Base-by-base conservation (phyloP, 2,329 filamentous ascomycete genomes). In the Colletotrichum tropicale region DNA sequence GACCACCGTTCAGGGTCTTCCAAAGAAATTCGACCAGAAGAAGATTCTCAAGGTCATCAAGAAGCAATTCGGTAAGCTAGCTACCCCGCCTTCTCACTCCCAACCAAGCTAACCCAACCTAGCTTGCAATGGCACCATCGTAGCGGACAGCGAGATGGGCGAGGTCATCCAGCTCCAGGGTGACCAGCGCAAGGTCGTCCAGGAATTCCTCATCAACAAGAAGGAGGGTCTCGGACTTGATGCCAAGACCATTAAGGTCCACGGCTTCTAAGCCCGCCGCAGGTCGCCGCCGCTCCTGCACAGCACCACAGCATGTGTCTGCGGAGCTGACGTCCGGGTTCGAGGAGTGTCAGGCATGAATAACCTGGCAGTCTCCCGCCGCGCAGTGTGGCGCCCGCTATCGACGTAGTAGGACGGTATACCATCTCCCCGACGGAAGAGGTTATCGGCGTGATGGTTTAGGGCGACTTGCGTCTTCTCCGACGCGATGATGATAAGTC, bases 101-200 rank as follows among this genome's bases (percentile, higher is more conserved):
- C 7, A n/a, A 15, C 75, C 78, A 43, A 84, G 76, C 84, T 77
- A 66, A 78, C 70, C 67, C 66, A 8, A 4, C 65, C 5, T 78
- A 95, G 96, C 97, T 88, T 98, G 96, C 95, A 98, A 99, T 98
- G 97, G 97, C 92, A 98, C 96, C 89, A 98, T 98, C 87, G 96
- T 98, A 88, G 93, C 93, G 85, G 96, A 98, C 88, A 92, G 91
- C 82, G 96, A 98, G 89, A 98, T 98, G 95, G 96, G 96, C 86
- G 96, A 98, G 91, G 96, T 98, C 91, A 98, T 99, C 85, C 97
- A 99, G 91, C 94, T 99, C 85, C 97, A 99, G 89, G 97, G 97
- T 84, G 97, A 99, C 87, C 97, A 99, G 91, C 96, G 97, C 89
- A 98, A 98, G 89, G 96, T 98, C 92, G 95, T 98, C 86, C 95